A percentile compares a stretch with the other conserved stretches of the same genome.
These are phyloP conservation scores for Fusarium nisikadoi DNA, from an alignment of 2,329 filamentous ascomycete species.

Conservation along the genomic window DNA sequence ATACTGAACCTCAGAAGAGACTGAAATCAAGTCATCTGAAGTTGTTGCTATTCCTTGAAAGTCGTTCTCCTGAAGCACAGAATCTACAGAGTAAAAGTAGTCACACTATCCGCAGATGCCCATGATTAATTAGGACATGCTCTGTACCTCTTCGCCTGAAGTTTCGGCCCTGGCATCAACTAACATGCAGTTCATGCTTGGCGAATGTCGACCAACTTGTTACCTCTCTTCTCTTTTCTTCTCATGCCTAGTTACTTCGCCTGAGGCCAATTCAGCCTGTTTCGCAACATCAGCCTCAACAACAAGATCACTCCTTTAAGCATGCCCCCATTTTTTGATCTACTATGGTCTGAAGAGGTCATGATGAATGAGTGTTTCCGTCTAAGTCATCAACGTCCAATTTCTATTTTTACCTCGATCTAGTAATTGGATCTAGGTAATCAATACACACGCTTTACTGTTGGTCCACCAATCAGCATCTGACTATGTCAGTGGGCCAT, in stretches of 20 bases:
- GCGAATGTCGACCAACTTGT: not conserved
- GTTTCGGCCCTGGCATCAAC: too few species aligned
- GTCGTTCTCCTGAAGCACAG: not conserved
- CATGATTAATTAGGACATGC: not conserved
- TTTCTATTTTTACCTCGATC: not conserved
- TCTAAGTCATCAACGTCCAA: not conserved
- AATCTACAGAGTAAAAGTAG: not conserved
- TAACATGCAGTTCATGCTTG: not conserved
- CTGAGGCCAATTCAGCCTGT: not conserved
- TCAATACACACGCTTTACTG: not conserved
- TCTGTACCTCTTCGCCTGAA: too few species aligned
- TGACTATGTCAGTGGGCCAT: slow-evolving; percentile 7
- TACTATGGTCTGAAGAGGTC: not conserved
- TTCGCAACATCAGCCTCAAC: not conserved
- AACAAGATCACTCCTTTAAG: not conserved
- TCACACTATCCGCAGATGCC: not conserved
- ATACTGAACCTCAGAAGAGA: not conserved
- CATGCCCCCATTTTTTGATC: rapidly evolving
- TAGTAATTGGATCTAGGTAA: not conserved
- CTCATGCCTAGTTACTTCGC: not conserved
- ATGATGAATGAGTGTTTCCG: not conserved
- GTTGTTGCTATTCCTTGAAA: too few species aligned
- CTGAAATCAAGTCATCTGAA: not conserved
- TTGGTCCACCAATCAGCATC: slow-evolving; percentile 19
- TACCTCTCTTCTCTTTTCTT: not conserved